Percentiles rank a stretch among this genome's conserved stretches.
phyloP scores from a whole-genome alignment of 352 stramenopile genomes.

The Phytophthora nicotianae region DNA sequence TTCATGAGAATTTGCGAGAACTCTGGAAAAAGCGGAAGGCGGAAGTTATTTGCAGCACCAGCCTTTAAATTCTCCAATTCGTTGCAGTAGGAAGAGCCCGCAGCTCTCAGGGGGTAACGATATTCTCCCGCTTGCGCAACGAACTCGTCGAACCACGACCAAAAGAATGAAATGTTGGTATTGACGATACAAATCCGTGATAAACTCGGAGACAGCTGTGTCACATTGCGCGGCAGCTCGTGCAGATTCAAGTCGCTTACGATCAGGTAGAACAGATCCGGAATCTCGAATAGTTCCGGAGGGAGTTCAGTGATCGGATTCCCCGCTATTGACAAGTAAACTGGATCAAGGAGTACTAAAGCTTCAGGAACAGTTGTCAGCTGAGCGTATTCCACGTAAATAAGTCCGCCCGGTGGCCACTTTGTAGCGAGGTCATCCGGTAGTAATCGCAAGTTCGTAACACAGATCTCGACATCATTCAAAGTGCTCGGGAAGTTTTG shows the following conservation, averaged over 20 bases:
- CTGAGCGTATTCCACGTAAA: constrained; percentile 1
- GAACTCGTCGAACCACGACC: constrained; percentile 14
- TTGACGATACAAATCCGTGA: not conserved
- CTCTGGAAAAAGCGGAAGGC: constrained; percentile 2
- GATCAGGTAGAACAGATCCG: constrained; percentile 5
- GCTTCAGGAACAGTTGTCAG: constrained; percentile 15
- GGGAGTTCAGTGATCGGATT: constrained; percentile 13
- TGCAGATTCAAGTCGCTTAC: constrained; percentile 3
- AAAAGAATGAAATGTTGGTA: constrained; percentile 6
- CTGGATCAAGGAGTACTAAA: constrained; percentile 11
- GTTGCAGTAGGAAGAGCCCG: constrained; percentile 14
- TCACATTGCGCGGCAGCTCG: not conserved
- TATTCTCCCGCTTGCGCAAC: not conserved
- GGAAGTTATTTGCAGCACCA: not conserved
- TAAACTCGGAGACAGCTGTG: not conserved
- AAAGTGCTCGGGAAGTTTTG: not conserved
- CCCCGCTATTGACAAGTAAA: constrained; percentile 21
- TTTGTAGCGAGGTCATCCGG: constrained; percentile 29
- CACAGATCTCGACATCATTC: not conserved
- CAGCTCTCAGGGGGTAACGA: not conserved
- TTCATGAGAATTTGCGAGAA: constrained; percentile 22
- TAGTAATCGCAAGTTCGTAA: constrained; percentile 20
- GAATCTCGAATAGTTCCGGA: constrained; percentile 4
- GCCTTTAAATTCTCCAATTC: constrained; percentile 7
- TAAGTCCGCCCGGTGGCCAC: constrained; percentile 22